phyloP scores from a whole-genome alignment of 352 stramenopile genomes.

The Elongisporangium prolatum region DNA sequence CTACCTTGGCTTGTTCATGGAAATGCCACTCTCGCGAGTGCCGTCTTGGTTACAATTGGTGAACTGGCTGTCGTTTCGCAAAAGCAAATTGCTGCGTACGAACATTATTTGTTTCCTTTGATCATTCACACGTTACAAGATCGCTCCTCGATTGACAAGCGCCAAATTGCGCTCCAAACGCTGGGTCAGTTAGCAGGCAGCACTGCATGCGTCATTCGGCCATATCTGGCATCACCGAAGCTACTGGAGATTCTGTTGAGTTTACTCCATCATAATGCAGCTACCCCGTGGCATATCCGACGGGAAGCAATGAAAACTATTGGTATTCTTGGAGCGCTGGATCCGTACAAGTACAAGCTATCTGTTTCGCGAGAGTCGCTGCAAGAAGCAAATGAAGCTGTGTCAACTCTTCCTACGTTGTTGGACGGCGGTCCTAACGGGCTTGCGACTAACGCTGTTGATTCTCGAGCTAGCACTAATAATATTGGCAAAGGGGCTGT shows the following conservation, averaged over 20 bases:
- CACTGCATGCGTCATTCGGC: constrained; percentile 91
- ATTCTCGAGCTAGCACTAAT: constrained; percentile 3
- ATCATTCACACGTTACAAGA: constrained; percentile 97
- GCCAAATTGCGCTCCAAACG: constrained; percentile 94
- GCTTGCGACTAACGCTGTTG: constrained; percentile 17
- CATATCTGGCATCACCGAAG: constrained; percentile 95
- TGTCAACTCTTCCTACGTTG: not conserved
- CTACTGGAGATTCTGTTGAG: constrained; percentile 93
- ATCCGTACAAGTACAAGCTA: constrained; percentile 95
- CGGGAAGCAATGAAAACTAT: constrained; percentile 96
- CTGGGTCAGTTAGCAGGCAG: constrained; percentile 93
- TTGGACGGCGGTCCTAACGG: not conserved
- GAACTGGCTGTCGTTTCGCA: constrained; percentile 92
- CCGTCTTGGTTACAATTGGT: constrained; percentile 78
- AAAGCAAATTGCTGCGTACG: constrained; percentile 89
- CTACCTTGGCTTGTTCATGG: constrained; percentile 85
- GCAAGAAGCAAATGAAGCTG: constrained; percentile 55
- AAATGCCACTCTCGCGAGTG: constrained; percentile 74
- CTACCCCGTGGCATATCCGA: constrained; percentile 89
- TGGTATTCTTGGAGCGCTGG: constrained; percentile 93
- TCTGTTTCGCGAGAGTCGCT: constrained; percentile 66
- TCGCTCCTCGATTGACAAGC: constrained; percentile 93
- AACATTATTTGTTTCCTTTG: constrained; percentile 93
- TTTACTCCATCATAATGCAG: constrained; percentile 89
- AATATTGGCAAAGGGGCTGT: constrained; percentile 8